Conservation (phyloP, 1,284 basidiomycete species). For the Waitea zeae region DNA sequence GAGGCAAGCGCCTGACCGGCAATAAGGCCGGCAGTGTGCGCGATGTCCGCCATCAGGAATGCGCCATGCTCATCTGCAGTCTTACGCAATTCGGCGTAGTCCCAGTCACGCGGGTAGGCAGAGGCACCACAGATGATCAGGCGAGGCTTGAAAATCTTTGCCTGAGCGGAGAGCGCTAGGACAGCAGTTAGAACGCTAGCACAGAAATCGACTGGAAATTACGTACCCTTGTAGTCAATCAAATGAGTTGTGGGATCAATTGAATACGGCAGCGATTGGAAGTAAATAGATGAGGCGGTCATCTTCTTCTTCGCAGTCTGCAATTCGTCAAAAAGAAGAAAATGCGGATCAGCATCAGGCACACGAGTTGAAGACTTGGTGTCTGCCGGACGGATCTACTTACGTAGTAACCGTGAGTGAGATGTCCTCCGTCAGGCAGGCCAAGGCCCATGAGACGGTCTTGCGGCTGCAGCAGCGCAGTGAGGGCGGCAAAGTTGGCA, state of each 20-base stretch:
- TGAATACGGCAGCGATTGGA: conserved; percentile 96
- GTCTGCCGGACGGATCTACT: conserved; percentile 12
- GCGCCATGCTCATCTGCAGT: conserved; percentile 82
- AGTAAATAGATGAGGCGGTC: conserved; percentile 99
- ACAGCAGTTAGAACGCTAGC: too few species aligned
- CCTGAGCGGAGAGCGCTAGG: conserved; percentile 55
- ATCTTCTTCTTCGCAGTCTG: conserved; percentile 99
- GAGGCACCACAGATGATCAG: conserved; percentile 97
- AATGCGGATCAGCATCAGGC: conserved; percentile 17
- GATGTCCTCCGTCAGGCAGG: conserved; percentile 94
- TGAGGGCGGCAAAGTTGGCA: conserved; percentile 87
- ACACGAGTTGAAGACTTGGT: conserved; percentile 7
- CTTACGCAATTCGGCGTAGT: conserved; percentile 72
- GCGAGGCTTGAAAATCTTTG: conserved; percentile 92
- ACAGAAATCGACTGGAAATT: too few species aligned
- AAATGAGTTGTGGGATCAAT: conserved; percentile 77
- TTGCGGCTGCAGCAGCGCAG: conserved; percentile 92
- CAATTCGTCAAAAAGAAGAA: not conserved
- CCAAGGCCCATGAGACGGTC: conserved; percentile 99
- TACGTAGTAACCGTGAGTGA: conserved; percentile 96
- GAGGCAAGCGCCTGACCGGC: conserved; percentile 86
- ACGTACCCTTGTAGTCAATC: conserved; percentile 66
- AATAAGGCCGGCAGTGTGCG: conserved; percentile 92
- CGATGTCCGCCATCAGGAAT: conserved; percentile 92
- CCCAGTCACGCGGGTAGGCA: conserved; percentile 98